Conservation (phyloP, 257 asterid species). For the Capsicum baccatum region DNA sequence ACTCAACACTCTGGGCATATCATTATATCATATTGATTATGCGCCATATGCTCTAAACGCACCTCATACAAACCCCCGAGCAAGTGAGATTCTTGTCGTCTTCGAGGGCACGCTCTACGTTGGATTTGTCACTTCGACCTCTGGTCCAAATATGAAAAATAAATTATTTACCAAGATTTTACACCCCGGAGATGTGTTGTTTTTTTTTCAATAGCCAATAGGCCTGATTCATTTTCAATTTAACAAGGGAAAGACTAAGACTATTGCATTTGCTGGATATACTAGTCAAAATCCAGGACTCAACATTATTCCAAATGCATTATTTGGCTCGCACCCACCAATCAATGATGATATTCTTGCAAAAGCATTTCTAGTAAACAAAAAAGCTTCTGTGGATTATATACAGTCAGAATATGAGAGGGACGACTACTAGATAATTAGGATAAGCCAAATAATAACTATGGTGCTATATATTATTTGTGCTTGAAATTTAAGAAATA, state of each 20-base stretch:
- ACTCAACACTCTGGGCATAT: not conserved
- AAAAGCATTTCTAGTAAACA: constrained; percentile 23
- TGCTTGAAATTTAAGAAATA: not conserved
- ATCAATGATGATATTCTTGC: not conserved
- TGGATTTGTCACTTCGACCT: not conserved
- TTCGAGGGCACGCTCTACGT: constrained; percentile 1
- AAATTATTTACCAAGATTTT: not conserved
- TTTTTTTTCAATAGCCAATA: not conserved
- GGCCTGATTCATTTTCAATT: not conserved
- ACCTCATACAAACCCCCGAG: not conserved
- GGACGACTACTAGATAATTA: not conserved
- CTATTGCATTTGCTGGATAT: not conserved
- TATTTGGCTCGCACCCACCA: constrained; percentile 7
- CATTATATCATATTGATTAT: not conserved
- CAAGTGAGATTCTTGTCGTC: not conserved
- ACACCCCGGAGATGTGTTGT: constrained; percentile 3
- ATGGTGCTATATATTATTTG: not conserved
- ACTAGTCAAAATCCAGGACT: not conserved
- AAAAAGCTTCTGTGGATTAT: not conserved
- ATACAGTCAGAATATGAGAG: not conserved
- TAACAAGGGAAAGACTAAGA: not conserved
- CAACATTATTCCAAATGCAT: not conserved
- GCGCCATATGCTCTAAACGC: constrained; percentile 1
- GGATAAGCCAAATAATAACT: not conserved
- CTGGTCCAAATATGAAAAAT: not conserved